A percentile compares a stretch with the other conserved stretches of the same genome.
Evolutionary conservation across 768 basidiomycete species (phyloP).

Genomic region (Phaeotremella fagi): DNA sequence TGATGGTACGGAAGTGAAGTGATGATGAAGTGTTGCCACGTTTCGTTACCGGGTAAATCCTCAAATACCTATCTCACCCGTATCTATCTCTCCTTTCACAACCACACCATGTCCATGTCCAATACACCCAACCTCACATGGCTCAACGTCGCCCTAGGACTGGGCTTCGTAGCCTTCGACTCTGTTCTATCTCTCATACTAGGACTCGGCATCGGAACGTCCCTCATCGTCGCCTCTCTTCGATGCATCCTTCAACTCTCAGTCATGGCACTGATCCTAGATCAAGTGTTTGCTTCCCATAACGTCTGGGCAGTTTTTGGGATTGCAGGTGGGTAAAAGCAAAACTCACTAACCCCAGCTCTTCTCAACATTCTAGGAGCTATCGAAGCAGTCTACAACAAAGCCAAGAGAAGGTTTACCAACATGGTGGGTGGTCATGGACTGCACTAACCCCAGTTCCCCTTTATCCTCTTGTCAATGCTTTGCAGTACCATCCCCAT

Average conservation of each 20-base stretch:
- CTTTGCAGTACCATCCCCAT: conserved; percentile 72
- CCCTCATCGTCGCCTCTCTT: conserved; percentile 64
- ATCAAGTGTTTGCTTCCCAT: conserved; percentile 69
- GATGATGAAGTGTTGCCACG: too few species aligned
- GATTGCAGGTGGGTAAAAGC: conserved; percentile 60
- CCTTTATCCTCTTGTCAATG: conserved; percentile 63
- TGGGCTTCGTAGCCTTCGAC: conserved; percentile 71
- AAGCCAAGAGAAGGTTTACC: conserved; percentile 64
- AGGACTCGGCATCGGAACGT: conserved; percentile 64
- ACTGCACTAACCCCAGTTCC: conserved; percentile 53
- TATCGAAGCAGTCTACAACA: conserved; percentile 72
- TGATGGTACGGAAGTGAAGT: too few species aligned
- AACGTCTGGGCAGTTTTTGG: conserved; percentile 69
- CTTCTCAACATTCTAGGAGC: conserved; percentile 73
- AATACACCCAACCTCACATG: conserved; percentile 54
- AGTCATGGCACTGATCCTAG: conserved; percentile 64
- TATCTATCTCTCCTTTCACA: too few species aligned
- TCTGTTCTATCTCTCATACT: conserved; percentile 61
- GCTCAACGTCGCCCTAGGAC: conserved; percentile 69
- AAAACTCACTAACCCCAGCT: conserved; percentile 49
- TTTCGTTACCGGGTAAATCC: too few species aligned
- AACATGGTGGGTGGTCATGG: conserved; percentile 59
- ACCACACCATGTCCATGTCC: background rate
- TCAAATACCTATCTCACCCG: too few species aligned
- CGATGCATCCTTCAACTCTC: conserved; percentile 75